phyloP scores from a whole-genome alignment of 1,139 yeast species.

The Barnettozyma hawaiiensis region DNA sequence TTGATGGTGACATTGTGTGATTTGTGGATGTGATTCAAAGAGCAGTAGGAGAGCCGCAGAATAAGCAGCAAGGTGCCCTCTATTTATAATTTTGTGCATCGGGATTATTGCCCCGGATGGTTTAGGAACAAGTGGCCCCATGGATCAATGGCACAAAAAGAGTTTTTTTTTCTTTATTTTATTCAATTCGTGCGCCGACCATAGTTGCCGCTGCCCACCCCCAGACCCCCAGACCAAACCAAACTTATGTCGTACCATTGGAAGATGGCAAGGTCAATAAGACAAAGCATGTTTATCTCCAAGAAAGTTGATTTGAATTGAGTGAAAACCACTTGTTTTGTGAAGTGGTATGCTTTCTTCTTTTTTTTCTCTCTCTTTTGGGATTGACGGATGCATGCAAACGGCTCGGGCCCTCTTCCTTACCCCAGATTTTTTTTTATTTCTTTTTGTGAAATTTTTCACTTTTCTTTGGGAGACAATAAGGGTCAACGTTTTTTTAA shows the following conservation, averaged over 20 bases:
- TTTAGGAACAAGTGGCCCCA: slow-evolving; percentile 5
- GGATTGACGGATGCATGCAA: slow-evolving; percentile 6
- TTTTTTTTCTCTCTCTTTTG: neutral
- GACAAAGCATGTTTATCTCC: no score
- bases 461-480: neutral
- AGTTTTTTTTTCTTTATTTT: no score
- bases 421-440: neutral
- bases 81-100: slow-evolving; percentile 9
- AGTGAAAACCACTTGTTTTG: no score
- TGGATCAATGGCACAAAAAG: slow-evolving; percentile 6
- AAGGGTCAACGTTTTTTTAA: neutral
- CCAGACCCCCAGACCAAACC: neutral
- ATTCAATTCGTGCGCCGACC: neutral
- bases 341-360: no score
- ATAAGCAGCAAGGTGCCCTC: neutral
- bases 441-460: no score
- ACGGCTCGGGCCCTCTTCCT: neutral
- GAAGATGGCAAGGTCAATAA: no score
- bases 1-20: slow-evolving; percentile 25
- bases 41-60: neutral
- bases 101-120: slow-evolving; percentile 9
- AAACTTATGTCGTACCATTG: no score
- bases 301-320: no score
- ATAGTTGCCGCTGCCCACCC: neutral
- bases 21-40: slow-evolving; percentile 4